Base-by-base conservation (phyloP, 2,329 filamentous ascomycete genomes). In the Colletotrichum horii region DNA sequence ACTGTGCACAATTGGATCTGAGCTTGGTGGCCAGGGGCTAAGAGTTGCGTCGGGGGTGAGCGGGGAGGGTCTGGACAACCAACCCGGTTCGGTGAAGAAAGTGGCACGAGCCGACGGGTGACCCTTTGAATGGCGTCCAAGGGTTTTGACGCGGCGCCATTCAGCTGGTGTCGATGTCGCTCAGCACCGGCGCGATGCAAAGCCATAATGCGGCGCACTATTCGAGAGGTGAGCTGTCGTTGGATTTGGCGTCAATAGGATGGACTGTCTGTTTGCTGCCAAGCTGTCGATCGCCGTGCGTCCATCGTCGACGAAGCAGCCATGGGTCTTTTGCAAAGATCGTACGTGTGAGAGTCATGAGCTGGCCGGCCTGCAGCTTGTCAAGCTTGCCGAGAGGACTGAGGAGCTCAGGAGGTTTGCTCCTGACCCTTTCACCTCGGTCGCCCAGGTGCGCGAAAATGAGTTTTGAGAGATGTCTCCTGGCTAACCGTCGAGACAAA, bases 71-170 rank as follows among this genome's bases (percentile, higher is more conserved):
- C 70, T 69, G 28, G 22, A 36, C 28, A 55, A 30, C 30, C 22
- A 62, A 30, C 38, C 68, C 48, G 24, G 69, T 36, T 62, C 62
- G 61, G 52, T 67, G 72, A 75, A 75, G 72, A 75, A 75, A 61
- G 26, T 72, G 52, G 61, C 67, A 66, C 67, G 60, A 71, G 71
- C 67, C 48, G 34, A 15, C 14, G 66, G 60, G 28, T 70, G 60
- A 66, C 28, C 60, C 48, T 32, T 32, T 43, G 34, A 38, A 48
- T 26, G 24, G 38, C 48, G 30, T 43, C 24, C 32, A 34, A 38
- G 15, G n/a, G 32, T 22, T 55, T 26, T 32, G 28, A 26, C 55
- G 55, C 24, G 12, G 55, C 55, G 55, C 55, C 22, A 30, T 36
- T 15, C 19, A 66, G 64, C 38, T 32, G 36, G 26, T 52, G 64